These are phyloP conservation scores for Colletotrichum sp. DNA, from an alignment of 2,329 filamentous ascomycete genomes.

Conservation along the genomic window DNA sequence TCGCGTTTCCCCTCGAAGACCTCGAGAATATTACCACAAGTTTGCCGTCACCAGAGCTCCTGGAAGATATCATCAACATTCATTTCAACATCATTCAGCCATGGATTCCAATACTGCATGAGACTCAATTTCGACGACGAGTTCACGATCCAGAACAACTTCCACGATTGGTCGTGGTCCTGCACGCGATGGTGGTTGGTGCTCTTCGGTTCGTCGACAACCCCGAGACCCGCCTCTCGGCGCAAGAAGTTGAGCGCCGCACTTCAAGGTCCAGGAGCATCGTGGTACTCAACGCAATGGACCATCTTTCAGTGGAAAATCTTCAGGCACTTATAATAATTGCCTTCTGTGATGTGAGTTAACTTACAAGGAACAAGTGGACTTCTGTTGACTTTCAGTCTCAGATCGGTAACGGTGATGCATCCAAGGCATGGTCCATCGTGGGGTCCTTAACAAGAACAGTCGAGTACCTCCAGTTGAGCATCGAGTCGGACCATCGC, in stretches of 20 bases:
- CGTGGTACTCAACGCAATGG: constrained; percentile 36
- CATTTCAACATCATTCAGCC: constrained; percentile 45
- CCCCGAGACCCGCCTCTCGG: constrained; percentile 27
- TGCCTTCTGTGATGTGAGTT: constrained; percentile 39
- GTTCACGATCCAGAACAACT: constrained; percentile 29
- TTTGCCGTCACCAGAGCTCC: constrained; percentile 17
- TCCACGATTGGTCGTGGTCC: constrained; percentile 31
- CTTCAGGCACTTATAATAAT: constrained; percentile 42
- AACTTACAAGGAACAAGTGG: neutral
- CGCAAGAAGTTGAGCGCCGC: constrained; percentile 21
- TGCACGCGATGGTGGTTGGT: constrained; percentile 39
- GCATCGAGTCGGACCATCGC: constrained; percentile 21
- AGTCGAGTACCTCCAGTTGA: constrained; percentile 23
- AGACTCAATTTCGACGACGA: constrained; percentile 30
- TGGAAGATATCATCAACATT: constrained; percentile 26
- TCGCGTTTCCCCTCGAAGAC: constrained; percentile 23
- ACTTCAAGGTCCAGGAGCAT: constrained; percentile 19
- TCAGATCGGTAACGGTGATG: constrained; percentile 24
- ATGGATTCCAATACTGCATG: constrained; percentile 44
- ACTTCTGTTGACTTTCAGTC: neutral
- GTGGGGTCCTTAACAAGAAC: constrained; percentile 23
- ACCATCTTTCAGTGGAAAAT: constrained; percentile 38
- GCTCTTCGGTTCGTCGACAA: constrained; percentile 29
- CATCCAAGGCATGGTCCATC: constrained; percentile 23
- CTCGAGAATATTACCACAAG: constrained; percentile 30